Base-by-base conservation (phyloP, 345 rosid genomes). In the Boechera stricta region DNA sequence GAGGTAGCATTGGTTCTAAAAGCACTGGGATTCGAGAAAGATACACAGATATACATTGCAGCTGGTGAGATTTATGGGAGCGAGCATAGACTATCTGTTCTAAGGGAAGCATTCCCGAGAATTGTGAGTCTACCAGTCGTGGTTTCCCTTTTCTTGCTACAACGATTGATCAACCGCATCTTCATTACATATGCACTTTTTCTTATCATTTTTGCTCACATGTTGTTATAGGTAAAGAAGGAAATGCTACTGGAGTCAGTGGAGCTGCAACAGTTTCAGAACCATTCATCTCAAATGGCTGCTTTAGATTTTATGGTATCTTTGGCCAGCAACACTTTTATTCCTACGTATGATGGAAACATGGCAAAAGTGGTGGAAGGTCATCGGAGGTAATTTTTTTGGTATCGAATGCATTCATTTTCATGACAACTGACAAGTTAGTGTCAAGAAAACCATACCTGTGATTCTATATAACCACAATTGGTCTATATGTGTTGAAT, bases 351-450 rank as follows among this genome's bases (percentile, higher is more conserved):
- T 72, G 92, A 95, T 62, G 99, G 99, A 48, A 95, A 95, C 84
- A 92, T 95, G 99, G 99, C 99, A 74, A 95, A 89, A 82, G 87
- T 92, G 24, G 99, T 92, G 82, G 98, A 92, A 88, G 99, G 99
- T 73, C 99, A 91, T 66, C 98, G 99, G 66, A 87, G 99, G 99
- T 91, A 86, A 8, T 1, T 33, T 4, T 24, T 47, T 44, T 10
- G 38, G 41, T 29, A 18, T 21, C 9, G 41, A 41, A 58, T 59
- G 39, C 64, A 55, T 65, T 72, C 56, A 49, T 13, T 38, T 48
- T 65, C 62, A 66, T 41, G 48, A 75, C 13, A 51, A 10, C 39
- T 42, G 31, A 71, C 49, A 49, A 28, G 16, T 16, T 52, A 28
- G 35, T 54, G 59, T 24, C 13, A 38, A 57, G 13, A 5, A 42